A percentile compares a stretch with the other conserved stretches of the same genome.
Evolutionary conservation across 1,284 basidiomycete genomes (phyloP).

Genomic region (Limonomyces culmigenus): DNA sequence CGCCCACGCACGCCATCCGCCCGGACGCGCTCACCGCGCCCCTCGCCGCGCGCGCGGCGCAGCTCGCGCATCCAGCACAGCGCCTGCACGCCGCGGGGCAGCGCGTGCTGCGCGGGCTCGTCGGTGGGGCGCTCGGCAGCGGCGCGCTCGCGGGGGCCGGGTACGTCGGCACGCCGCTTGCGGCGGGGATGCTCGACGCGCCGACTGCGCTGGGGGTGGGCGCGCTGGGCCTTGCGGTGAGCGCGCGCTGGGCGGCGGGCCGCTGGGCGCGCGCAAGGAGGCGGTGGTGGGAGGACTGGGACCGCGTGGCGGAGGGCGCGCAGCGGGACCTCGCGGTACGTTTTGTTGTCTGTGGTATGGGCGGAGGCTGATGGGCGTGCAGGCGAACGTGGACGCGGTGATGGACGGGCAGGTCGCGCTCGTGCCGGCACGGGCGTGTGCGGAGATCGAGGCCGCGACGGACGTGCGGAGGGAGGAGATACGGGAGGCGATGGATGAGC

Average conservation of each 20-base stretch:
- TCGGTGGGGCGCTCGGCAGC: constrained; percentile 21
- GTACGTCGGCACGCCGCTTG: constrained; percentile 26
- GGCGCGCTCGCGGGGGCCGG: constrained; percentile 35
- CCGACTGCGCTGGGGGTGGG: constrained; percentile 48
- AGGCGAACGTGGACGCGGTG: constrained; percentile 29
- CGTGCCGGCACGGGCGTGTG: constrained; percentile 14
- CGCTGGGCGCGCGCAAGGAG: constrained; percentile 58
- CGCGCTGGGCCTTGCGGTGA: constrained; percentile 30
- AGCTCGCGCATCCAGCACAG: constrained; percentile 44
- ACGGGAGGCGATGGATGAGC: constrained; percentile 15
- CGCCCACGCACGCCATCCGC: constrained; percentile 31
- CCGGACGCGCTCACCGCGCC: constrained; percentile 36
- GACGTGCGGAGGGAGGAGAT: constrained; percentile 25
- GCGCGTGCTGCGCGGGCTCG: constrained; percentile 35
- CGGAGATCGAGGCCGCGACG: constrained; percentile 26
- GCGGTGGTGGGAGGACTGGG: constrained; percentile 61
- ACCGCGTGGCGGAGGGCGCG: constrained; percentile 50
- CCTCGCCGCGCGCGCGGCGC: constrained; percentile 34
- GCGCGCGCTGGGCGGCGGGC: constrained; percentile 50
- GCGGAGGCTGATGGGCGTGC: background rate
- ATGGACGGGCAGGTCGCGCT: constrained; percentile 27
- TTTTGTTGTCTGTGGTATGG: constrained; percentile 2
- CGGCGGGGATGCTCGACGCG: constrained; percentile 25
- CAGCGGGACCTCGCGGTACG: constrained; percentile 56
- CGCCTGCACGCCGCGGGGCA: constrained; percentile 55